Percentiles rank a stretch among this genome's conserved stretches.
Conservation (phyloP, 345 rosid species). For the Pugionium cornutum region DNA sequence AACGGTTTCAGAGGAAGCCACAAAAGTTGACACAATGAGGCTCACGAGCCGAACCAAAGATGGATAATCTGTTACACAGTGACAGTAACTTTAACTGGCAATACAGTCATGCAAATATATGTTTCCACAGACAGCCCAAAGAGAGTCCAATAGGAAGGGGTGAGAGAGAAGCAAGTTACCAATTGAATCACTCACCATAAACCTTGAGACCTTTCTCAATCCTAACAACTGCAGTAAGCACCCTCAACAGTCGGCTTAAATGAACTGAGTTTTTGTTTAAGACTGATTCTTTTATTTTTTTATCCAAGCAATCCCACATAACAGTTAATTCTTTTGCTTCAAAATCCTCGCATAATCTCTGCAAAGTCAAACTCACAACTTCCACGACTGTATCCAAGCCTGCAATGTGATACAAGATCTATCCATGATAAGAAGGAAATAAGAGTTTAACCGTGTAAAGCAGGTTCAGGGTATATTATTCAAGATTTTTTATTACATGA, state of each 20-base stretch:
- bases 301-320: conserved; percentile 59
- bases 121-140: conserved; percentile 10
- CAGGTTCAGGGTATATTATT: conserved; percentile 12
- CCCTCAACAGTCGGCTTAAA: conserved; percentile 52
- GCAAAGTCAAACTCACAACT: conserved; percentile 55
- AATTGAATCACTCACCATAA: conserved; percentile 53
- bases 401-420: conserved; percentile 38
- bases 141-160: conserved; percentile 15
- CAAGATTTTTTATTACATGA: not conserved
- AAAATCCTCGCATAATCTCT: conserved; percentile 61
- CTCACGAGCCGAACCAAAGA: conserved; percentile 51
- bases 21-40: conserved; percentile 48
- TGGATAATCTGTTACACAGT: conserved; percentile 56
- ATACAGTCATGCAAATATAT: conserved; percentile 15
- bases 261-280: conserved; percentile 39
- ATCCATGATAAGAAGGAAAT: conserved; percentile 21
- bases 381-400: conserved; percentile 60
- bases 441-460: conserved; percentile 7
- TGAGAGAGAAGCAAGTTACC: conserved; percentile 22
- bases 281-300: conserved; percentile 47
- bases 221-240: conserved; percentile 59
- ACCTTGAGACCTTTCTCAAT: conserved; percentile 44
- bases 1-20: conserved; percentile 39
- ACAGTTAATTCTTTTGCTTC: conserved; percentile 51
- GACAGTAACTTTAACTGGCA: conserved; percentile 16